Evolutionary conservation across 2,329 filamentous ascomycete species (phyloP).

Genomic region (Apiospora arundinis): DNA sequence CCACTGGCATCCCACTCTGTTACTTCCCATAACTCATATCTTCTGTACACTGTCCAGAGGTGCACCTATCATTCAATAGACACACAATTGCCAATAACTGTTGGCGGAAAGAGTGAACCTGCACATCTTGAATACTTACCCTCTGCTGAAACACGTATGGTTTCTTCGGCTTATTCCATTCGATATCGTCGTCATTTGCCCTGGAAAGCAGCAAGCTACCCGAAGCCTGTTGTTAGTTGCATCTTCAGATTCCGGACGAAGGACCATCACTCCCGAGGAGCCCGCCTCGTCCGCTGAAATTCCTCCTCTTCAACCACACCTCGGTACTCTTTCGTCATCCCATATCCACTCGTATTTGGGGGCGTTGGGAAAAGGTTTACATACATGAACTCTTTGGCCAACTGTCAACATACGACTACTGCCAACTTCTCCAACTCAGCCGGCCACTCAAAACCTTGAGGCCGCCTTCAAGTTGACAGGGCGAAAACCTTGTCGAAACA

Average conservation of each 20-base stretch:
- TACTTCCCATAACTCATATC: not conserved
- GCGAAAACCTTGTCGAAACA: not conserved
- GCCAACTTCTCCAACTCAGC: constrained; percentile 1
- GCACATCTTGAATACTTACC: not conserved
- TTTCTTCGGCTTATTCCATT: not conserved
- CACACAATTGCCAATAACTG: not conserved
- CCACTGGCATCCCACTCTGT: not conserved
- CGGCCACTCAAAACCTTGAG: not conserved
- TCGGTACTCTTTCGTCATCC: not conserved
- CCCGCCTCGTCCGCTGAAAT: constrained; percentile 7
- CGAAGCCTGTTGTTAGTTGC: not conserved
- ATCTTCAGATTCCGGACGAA: not conserved
- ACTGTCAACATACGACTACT: not conserved
- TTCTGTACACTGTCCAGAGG: not conserved
- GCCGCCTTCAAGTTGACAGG: constrained; percentile 10
- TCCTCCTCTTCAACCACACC: not conserved
- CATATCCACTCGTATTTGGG: not conserved
- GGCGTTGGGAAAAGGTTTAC: not conserved
- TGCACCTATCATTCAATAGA: not conserved
- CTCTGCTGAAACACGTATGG: constrained; percentile 1
- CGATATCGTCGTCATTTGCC: not conserved
- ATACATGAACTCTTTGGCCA: not conserved
- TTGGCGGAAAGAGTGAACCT: not conserved
- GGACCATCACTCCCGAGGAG: not conserved
- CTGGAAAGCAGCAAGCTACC: constrained; percentile 8